Evolutionary conservation across 192 early-diverging fungal species (phyloP).

Genomic region (Backusella psychrophila): DNA sequence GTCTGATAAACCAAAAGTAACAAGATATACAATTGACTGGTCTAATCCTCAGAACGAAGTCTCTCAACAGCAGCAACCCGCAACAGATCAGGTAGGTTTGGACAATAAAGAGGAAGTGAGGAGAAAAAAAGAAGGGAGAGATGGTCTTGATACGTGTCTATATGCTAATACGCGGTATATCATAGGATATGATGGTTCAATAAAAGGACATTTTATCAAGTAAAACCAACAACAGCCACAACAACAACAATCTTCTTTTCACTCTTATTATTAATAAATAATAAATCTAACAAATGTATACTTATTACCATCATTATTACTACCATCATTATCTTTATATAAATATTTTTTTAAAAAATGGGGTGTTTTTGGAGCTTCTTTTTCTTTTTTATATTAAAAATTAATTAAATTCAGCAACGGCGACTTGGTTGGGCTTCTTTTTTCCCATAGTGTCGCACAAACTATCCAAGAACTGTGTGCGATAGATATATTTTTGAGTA

Average conservation of each 20-base stretch:
- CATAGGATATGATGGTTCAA: constrained; percentile 29
- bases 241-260: neutral
- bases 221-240: neutral
- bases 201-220: neutral
- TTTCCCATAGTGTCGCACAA: constrained; percentile 10
- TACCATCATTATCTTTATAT: neutral
- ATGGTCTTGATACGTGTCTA: neutral
- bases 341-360: neutral
- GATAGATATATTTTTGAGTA: neutral
- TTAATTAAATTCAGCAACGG: neutral
- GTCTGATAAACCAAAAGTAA: constrained; percentile 93
- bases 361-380: too few relatives aligned
- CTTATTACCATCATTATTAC: neutral
- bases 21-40: constrained; percentile 50
- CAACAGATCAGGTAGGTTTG: constrained; percentile 15
- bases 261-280: neutral
- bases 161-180: neutral
- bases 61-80: neutral
- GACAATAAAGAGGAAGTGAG: neutral
- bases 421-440: neutral
- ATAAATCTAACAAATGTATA: neutral
- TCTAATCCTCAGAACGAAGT: constrained; percentile 6
- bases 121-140: neutral
- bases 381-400: neutral
- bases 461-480: neutral